Conservation (phyloP, 306 rosid genomes). For the Biancaea sappan region DNA sequence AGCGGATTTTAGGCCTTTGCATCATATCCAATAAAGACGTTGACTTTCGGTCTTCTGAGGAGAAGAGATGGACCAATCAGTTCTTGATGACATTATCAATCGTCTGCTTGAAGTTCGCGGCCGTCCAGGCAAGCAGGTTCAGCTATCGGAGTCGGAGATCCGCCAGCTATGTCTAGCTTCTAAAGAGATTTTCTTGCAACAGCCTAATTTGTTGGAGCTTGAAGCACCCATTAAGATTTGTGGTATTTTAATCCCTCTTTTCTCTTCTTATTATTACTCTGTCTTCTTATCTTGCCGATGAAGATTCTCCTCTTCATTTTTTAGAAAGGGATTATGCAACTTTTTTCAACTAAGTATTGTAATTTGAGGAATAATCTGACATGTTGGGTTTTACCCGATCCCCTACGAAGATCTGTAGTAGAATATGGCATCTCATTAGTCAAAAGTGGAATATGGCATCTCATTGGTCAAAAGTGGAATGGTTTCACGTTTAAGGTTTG, state of each 20-base stretch:
- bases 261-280: neutral
- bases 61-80: conserved; percentile 67
- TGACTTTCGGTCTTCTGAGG: conserved; percentile 31
- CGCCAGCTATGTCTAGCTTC: conserved; percentile 76
- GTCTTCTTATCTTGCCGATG: neutral
- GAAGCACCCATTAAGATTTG: conserved; percentile 97
- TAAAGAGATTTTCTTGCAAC: conserved; percentile 77
- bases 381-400: neutral
- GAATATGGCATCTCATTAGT: neutral
- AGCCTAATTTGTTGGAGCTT: conserved; percentile 83
- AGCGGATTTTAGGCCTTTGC: conserved; percentile 24
- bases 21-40: conserved; percentile 30
- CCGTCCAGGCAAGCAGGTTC: conserved; percentile 93
- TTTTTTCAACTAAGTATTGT: neutral
- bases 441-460: neutral
- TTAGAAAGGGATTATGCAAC: neutral
- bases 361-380: neutral
- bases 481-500: conserved; percentile 10
- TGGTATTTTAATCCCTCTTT: conserved; percentile 46
- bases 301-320: neutral
- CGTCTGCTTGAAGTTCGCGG: conserved; percentile 83
- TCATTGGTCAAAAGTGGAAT: conserved; percentile 2
- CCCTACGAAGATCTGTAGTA: neutral
- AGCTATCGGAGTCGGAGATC: conserved; percentile 92
- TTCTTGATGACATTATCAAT: conserved; percentile 82